Evolutionary conservation across 1,284 basidiomycete genomes (phyloP).

Genomic region (Albatrellus sp.): DNA sequence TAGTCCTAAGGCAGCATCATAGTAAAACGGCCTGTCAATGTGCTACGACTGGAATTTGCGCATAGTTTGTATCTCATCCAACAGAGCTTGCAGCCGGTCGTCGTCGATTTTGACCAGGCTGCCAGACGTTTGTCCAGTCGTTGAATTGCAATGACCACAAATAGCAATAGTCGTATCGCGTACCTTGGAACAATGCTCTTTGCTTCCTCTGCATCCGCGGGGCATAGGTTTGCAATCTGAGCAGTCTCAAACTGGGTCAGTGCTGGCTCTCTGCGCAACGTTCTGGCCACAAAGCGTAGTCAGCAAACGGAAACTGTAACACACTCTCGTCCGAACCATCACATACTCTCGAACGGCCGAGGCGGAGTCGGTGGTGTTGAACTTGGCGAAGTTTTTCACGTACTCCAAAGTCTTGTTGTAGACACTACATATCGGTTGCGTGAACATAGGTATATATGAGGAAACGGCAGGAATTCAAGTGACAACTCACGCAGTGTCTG

Average conservation of each 20-base stretch:
- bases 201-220: slow-evolving; percentile 80
- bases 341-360: slow-evolving; percentile 81
- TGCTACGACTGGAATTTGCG: slow-evolving; percentile 70
- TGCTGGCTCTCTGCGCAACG: slow-evolving; percentile 60
- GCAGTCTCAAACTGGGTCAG: slow-evolving; percentile 87
- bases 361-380: slow-evolving; percentile 77
- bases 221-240: slow-evolving; percentile 84
- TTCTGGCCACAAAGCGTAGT: slow-evolving; percentile 27
- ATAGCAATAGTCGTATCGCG: slow-evolving; percentile 7
- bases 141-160: not conserved
- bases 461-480: not conserved
- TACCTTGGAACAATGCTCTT: slow-evolving; percentile 86
- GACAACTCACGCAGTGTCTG: slow-evolving; percentile 65
- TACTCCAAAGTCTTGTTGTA: slow-evolving; percentile 91
- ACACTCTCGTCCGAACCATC: not conserved
- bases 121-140: slow-evolving; percentile 2
- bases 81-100: slow-evolving; percentile 65
- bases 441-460: not conserved
- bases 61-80: slow-evolving; percentile 83
- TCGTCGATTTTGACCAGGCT: slow-evolving; percentile 84
- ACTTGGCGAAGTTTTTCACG: slow-evolving; percentile 83
- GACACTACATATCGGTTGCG: slow-evolving; percentile 39
- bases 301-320: not conserved
- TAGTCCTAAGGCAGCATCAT: not conserved
- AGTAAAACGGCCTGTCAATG: not conserved